Base-by-base conservation (phyloP, 2,329 filamentous ascomycete genomes). In the Ascosphaera aggregata region DNA sequence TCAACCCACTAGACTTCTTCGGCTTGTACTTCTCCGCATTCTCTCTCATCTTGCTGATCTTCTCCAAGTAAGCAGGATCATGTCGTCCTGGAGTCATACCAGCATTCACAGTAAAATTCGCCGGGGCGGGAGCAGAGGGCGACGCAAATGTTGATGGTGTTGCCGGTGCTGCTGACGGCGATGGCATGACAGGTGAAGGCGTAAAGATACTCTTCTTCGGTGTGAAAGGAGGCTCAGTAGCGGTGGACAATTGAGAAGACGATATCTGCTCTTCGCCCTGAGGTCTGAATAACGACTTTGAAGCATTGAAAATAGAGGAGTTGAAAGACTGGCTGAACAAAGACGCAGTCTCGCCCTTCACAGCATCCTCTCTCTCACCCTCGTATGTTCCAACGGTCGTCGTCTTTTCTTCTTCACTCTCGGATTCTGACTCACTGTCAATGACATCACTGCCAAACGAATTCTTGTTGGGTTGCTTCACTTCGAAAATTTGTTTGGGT, bases 11-110 rank as follows among this genome's bases (percentile, higher is more conserved):
- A 2, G 58, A 57, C 4, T 51, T 56, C 42, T 57, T 58, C 1
- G 60, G 60, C 36, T 57, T 59, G 48, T 60, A 59, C 34, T 55
- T 57, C 43, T 60, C 52, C 2, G 55, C 55, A 35, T 52, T 51
- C 34, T 50, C 50, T 32, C 56, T 53, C 36, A 49, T 54, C 39
- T 50, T 53, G 27, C 27, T 31, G 27, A 31, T 31, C 27, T 31
- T 31, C 27, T 31, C 27, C 9, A 31, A 15, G 27, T 31, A 31
- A 15, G 27, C 27, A 15, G 27, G 27, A 15, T 31, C 27, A 15
- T 31, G 27, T 15, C 27, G 27, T 9, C 27, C 37, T 13, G 42
- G 45, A 9, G 46, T 45, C 17, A 45, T 44, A 22, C 45, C 40
- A 27, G 46, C 24, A 35, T 45, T 41, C 18, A 41, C 35, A 42